A percentile compares a stretch with the other conserved stretches of the same genome.
phyloP scores from a whole-genome alignment of 2,329 filamentous ascomycete species.

The Pyrenophora tritici-repentis region DNA sequence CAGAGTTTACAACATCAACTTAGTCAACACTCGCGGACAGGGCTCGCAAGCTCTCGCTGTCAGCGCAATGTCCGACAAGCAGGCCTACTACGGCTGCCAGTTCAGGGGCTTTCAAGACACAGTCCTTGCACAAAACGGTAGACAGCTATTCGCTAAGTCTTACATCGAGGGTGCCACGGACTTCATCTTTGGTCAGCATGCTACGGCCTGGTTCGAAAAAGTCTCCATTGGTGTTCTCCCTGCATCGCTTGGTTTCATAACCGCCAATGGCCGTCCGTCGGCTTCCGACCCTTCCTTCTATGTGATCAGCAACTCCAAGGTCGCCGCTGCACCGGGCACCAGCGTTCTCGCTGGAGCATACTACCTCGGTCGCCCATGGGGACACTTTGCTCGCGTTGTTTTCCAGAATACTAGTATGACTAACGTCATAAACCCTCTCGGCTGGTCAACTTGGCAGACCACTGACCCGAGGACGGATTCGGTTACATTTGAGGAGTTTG shows the following conservation, averaged over 20 bases:
- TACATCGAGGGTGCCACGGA: constrained; percentile 64
- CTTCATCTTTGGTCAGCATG: constrained; percentile 63
- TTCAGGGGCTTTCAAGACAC: constrained; percentile 65
- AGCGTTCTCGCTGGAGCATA: constrained; percentile 48
- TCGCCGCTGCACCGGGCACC: constrained; percentile 51
- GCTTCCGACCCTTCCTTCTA: constrained; percentile 53
- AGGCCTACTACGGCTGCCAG: constrained; percentile 63
- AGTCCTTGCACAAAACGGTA: constrained; percentile 50
- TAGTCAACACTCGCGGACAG: constrained; percentile 52
- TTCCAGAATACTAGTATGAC: constrained; percentile 59
- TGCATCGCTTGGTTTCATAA: constrained; percentile 49
- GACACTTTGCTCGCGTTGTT: constrained; percentile 56
- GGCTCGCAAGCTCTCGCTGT: constrained; percentile 61
- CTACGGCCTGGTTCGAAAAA: constrained; percentile 58
- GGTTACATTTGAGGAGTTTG: constrained; percentile 64
- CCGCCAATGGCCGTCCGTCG: constrained; percentile 42
- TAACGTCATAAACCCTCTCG: constrained; percentile 62
- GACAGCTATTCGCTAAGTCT: constrained; percentile 61
- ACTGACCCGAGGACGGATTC: constrained; percentile 56
- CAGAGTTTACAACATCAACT: constrained; percentile 67
- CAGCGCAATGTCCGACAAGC: constrained; percentile 55
- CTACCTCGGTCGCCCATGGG: constrained; percentile 61
- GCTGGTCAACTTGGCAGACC: constrained; percentile 63
- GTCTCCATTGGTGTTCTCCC: constrained; percentile 55
- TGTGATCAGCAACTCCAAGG: constrained; percentile 60